Evolutionary conservation across 108 stramenopile species (phyloP).

Genomic region (Skeletonema menzelii): DNA sequence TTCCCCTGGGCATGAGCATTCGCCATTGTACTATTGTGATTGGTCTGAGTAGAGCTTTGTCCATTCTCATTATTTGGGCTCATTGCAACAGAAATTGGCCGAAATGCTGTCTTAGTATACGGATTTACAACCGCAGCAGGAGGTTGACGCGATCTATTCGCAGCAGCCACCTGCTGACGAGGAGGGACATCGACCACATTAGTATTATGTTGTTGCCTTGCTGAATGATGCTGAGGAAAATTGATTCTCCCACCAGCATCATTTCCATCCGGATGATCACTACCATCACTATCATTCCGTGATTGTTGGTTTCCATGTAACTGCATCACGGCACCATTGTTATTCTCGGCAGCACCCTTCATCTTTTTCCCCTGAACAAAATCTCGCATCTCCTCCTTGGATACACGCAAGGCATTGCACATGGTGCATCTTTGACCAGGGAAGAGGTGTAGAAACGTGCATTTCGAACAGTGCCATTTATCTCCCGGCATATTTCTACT

Average conservation of each 20-base stretch:
- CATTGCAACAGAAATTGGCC: background rate
- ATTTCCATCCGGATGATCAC: background rate
- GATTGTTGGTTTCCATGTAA: background rate
- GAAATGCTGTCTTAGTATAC: background rate
- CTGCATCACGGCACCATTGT: background rate
- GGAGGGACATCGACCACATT: background rate
- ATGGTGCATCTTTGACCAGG: constrained; percentile 69
- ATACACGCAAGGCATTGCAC: constrained; percentile 65
- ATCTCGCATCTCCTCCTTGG: constrained; percentile 57
- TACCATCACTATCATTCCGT: background rate
- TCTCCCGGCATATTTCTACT: constrained; percentile 22
- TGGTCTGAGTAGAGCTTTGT: background rate
- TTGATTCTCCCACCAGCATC: background rate
- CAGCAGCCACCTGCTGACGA: background rate
- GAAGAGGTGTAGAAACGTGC: constrained; percentile 67
- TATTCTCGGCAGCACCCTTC: background rate
- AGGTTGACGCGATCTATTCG: background rate
- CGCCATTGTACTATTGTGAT: background rate
- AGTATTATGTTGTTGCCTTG: background rate
- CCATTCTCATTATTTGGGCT: constrained; percentile 9
- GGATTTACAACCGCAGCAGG: constrained; percentile 1
- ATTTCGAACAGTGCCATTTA: constrained; percentile 60
- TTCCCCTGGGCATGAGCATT: background rate
- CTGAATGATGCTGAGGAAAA: background rate
- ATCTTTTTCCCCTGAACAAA: constrained; percentile 40